Conservation (phyloP, 2,329 filamentous ascomycete genomes). For the Aspergillus eucalypticola region DNA sequence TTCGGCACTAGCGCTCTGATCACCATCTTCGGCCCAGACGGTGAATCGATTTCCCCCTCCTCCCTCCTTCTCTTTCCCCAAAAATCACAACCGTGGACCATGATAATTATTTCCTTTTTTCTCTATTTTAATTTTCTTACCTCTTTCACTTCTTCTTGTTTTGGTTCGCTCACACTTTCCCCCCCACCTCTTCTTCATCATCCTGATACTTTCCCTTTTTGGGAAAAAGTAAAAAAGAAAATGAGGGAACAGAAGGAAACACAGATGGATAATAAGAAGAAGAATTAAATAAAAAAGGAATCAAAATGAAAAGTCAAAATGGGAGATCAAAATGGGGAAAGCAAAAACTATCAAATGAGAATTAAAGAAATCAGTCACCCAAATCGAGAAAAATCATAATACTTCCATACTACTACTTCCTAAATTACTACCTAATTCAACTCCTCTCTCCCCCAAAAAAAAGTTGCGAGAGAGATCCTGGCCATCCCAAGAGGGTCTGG, state of each 20-base stretch:
- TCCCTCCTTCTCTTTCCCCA: not conserved
- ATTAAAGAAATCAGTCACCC: not conserved
- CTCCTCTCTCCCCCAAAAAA: not conserved
- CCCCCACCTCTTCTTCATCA: not conserved
- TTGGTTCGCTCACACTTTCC: not conserved
- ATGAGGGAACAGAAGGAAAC: slow-evolving; percentile 1
- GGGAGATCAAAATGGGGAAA: too few relatives aligned
- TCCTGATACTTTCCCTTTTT: not conserved
- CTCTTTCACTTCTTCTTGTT: not conserved
- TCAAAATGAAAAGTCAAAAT: too few relatives aligned
- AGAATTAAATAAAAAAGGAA: not conserved
- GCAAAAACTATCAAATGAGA: too few relatives aligned
- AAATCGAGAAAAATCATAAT: not conserved
- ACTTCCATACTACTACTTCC: not conserved
- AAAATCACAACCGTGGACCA: slow-evolving; percentile 7
- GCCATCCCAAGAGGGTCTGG: slow-evolving; percentile 16
- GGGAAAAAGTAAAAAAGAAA: not conserved
- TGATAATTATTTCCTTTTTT: slow-evolving; percentile 3
- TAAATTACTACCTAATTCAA: not conserved
- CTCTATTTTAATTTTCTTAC: slow-evolving; percentile 9
- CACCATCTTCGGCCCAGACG: slow-evolving; percentile 11
- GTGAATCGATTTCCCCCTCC: not conserved
- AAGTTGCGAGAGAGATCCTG: slow-evolving; percentile 9
- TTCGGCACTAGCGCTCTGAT: slow-evolving; percentile 18
- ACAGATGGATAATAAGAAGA: not conserved